Percentiles rank a stretch among this genome's conserved stretches.
Conservation (phyloP, 106 monocot genomes). For the Agapanthus africanus region DNA sequence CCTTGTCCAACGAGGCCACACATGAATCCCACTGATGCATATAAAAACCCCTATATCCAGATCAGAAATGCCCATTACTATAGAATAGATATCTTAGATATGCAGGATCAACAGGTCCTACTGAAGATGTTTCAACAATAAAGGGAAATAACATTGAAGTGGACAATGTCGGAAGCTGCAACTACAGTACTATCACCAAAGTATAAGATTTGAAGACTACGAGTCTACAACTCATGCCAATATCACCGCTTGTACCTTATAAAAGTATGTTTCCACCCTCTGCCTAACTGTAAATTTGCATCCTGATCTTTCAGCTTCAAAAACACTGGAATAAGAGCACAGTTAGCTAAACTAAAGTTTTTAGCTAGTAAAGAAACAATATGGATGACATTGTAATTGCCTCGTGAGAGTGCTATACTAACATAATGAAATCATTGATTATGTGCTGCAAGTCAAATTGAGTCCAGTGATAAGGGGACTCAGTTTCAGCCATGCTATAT, state of each 20-base stretch:
- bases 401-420: background rate
- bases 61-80: background rate
- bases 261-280: slow-evolving; percentile 72
- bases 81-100: slow-evolving; percentile 1
- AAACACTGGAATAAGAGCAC: slow-evolving; percentile 41
- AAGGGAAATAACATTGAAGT: background rate
- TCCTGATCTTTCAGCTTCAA: slow-evolving; percentile 95
- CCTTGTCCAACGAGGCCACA: slow-evolving; percentile 92
- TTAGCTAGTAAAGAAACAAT: slow-evolving; percentile 1
- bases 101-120: background rate
- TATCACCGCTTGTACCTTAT: slow-evolving; percentile 34
- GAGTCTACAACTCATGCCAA: background rate
- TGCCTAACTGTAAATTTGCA: slow-evolving; percentile 73
- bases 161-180: background rate
- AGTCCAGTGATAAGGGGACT: no score
- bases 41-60: slow-evolving; percentile 54
- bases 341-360: background rate
- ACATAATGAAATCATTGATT: background rate
- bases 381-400: background rate
- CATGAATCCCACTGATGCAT: slow-evolving; percentile 69
- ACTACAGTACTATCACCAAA: background rate
- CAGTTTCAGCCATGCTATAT: no score
- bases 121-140: no score
- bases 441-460: background rate
- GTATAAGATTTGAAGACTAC: background rate